Evolutionary conservation across 345 rosid genomes (phyloP).

Genomic region (Eutrema heterophyllum): DNA sequence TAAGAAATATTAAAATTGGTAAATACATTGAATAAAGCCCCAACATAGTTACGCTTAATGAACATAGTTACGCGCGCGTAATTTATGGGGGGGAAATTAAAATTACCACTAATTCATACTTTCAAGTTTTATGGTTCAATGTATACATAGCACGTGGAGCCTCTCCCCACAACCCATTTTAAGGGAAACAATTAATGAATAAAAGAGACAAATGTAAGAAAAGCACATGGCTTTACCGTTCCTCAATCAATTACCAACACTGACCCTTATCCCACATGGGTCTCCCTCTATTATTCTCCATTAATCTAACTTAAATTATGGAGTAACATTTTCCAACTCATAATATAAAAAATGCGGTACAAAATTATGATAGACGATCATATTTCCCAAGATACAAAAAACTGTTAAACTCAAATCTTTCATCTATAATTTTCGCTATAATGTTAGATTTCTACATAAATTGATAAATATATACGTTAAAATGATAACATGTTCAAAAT

Average conservation of each 20-base stretch:
- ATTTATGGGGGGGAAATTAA: conserved; percentile 24
- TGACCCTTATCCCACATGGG: conserved; percentile 34
- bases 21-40: conserved; percentile 30
- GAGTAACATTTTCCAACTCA: conserved; percentile 13
- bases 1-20: background rate
- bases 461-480: background rate
- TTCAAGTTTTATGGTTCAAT: conserved; percentile 23
- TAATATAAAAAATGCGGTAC: background rate
- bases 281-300: background rate
- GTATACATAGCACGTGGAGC: conserved; percentile 31
- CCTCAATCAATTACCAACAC: conserved; percentile 27
- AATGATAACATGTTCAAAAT: too few species aligned
- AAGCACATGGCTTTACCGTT: conserved; percentile 21
- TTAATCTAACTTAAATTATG: background rate
- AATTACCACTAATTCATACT: conserved; percentile 22
- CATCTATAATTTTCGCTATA: background rate
- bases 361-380: background rate
- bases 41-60: too few species aligned
- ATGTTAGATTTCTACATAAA: background rate
- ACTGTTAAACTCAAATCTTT: background rate
- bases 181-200: too few species aligned
- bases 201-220: too few species aligned
- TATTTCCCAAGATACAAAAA: background rate
- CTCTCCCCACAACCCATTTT: conserved; percentile 25
- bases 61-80: conserved; percentile 22